Evolutionary conservation across 345 rosid genomes (phyloP), one percentile per base, ranked within the genome.

Genomic region (Moricandia moricandioides): DNA sequence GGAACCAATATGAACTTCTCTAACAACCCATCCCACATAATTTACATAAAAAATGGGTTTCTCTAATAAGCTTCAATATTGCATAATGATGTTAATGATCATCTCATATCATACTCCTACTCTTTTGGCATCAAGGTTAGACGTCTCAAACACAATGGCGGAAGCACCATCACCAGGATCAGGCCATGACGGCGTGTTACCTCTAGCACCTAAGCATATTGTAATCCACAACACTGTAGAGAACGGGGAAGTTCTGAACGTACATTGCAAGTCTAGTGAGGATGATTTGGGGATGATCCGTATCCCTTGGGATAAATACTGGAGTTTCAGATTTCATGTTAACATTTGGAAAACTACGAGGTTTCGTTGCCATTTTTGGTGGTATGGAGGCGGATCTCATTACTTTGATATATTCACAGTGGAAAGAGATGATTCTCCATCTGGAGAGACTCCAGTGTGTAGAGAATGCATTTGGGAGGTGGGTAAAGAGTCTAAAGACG

Each of bases 381-480:
- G 70, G 70, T 7, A 0, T 17, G 64, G 70, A 37, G 57, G 57
- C 0, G 33, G 77, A 64, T 64, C 64, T 54, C 77, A 73, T 2
- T 54, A 21, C 17, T 72, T 72, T 35, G 0, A 11, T 14, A 72
- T 72, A 37, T 72, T 72, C 37, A 63, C 55, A 63, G 64, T 54
- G 34, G 29, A 30, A 0, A 72, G 76, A 72, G 76, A 72, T 4
- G 76, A 72, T 63, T 63, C 2, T 35, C 18, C 21, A 33, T 62
- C 14, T 49, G 69, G 76, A 34, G 0, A 62, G 0, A 17, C 3
- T 72, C 63, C 30, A 14, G 40, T 72, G 0, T 71, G 75, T 33
- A 34, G 54, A 62, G 52, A 33, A 62, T 72, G 76, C 16, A 24
- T 49, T 62, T 71, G 69, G 69, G 69, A 51, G 14, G 76, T 72